Base-by-base conservation (phyloP, 192 early-diverging fungal genomes). In the Umbelopsis sp. region DNA sequence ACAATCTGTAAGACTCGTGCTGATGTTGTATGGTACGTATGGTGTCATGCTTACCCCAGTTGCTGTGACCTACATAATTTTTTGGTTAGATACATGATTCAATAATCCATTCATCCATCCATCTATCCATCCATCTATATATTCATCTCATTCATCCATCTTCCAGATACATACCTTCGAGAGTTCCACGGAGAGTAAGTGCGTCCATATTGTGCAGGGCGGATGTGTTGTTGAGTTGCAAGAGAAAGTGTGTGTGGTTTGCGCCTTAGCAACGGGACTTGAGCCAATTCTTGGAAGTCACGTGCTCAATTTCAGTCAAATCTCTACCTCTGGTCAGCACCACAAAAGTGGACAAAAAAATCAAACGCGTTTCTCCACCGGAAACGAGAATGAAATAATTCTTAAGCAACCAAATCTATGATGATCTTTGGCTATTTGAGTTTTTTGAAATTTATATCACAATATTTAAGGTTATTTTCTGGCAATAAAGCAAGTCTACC, bases 161-260 rank as follows among this genome's bases (percentile, higher is more conserved):
- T 21, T 22, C 61, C 64, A 68, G 8, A 16, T 67, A 49, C 30
- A 35, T 75, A 76, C 71, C 72, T 80, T 73, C 69, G 30, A 80
- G 67, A 67, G 68, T 74, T 49, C 78, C 73, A 70, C 71, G 71
- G 44, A 75, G 67, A 68, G 70, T 69, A 66, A 75, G 78, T 72
- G 74, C 52, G 46, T 73, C 71, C 71, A 75, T 75, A 33, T 51
- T 72, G 71, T 41, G 45, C 52, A 41, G 37, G 37, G 37, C 37
- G 37, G 49, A 71, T 61, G 55, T 61, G 52, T 58, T 66, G 51
- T 48, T 50, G 67, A 71, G 27, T 3, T 30, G 27, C 27, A 30
- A 76, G 64, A 76, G 70, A 53, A 70, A 66, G 64, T n/a, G 47
- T 8, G 6, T 5, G 1, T 1, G 48, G 18, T 18, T 11, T 9